phyloP scores from a whole-genome alignment of 2,329 filamentous ascomycete species.

The Gyromitra esculenta region DNA sequence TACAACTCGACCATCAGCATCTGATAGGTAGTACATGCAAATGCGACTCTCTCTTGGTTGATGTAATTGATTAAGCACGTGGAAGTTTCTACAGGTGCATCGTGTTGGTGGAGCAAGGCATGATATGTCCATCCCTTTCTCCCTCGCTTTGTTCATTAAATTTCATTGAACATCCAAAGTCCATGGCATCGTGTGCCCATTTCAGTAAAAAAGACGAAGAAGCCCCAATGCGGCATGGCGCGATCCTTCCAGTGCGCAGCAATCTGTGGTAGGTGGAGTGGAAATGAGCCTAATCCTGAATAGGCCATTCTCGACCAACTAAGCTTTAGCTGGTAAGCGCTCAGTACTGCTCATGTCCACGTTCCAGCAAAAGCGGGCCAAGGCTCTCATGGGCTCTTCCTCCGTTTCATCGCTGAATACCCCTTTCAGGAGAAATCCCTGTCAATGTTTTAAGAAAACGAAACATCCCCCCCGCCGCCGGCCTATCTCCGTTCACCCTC shows the following conservation, averaged over 20 bases:
- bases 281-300: conserved; percentile 3
- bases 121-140: conserved; percentile 15
- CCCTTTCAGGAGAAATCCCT: conserved; percentile 46
- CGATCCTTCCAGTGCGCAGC: conserved; percentile 9
- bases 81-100: conserved; percentile 26
- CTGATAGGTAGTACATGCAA: conserved; percentile 48
- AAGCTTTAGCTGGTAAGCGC: conserved; percentile 31
- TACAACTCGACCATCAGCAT: conserved; percentile 45
- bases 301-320: conserved; percentile 12
- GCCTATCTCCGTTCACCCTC: conserved; percentile 9
- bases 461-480: conserved; percentile 28
- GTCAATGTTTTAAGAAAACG: conserved; percentile 28
- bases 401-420: conserved; percentile 44
- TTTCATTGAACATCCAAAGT: conserved; percentile 32
- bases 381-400: conserved; percentile 28
- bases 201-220: conserved; percentile 21
- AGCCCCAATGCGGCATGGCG: conserved; percentile 25
- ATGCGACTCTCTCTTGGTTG: conserved; percentile 38
- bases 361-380: conserved; percentile 44
- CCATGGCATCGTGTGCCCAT: conserved; percentile 17
- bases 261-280: neutral
- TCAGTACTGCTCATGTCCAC: conserved; percentile 20
- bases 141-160: conserved; percentile 44
- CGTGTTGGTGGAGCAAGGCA: conserved; percentile 3
- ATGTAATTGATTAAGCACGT: conserved; percentile 36